Percentiles rank a stretch among this genome's conserved stretches.
These are phyloP conservation scores for Hyphopichia fennica DNA, from an alignment of 1,139 yeast genomes.

Conservation along the genomic window DNA sequence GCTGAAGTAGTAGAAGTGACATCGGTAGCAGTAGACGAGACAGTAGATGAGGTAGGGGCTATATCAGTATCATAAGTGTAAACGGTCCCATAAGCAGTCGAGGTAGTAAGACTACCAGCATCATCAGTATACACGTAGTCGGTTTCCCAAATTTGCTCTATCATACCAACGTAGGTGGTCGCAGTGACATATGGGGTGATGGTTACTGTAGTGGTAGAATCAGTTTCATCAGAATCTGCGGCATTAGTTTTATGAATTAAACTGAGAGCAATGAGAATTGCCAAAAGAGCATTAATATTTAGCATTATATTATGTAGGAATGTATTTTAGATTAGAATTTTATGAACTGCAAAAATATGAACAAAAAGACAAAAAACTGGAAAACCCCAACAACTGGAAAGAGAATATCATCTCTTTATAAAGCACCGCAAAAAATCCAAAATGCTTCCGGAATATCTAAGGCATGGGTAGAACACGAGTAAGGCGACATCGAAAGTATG, in stretches of 20 bases:
- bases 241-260: conserved; percentile 4
- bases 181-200: conserved; percentile 32
- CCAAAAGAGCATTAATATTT: background rate
- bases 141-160: conserved; percentile 32
- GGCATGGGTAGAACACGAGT: too few species aligned
- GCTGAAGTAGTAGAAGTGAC: conserved; percentile 5
- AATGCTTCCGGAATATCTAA: too few species aligned
- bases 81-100: conserved; percentile 28
- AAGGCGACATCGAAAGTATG: too few species aligned
- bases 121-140: conserved; percentile 34
- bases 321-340: too few species aligned
- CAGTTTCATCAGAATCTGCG: conserved; percentile 14
- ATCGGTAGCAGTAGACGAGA: conserved; percentile 7
- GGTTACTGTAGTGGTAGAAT: conserved; percentile 23
- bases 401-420: too few species aligned
- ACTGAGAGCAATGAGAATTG: conserved; percentile 1
- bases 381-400: too few species aligned
- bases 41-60: conserved; percentile 4
- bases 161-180: conserved; percentile 28
- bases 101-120: conserved; percentile 35
- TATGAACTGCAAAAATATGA: too few species aligned
- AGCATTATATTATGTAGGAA: too few species aligned
- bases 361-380: too few species aligned
- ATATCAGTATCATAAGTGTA: conserved; percentile 9
- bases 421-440: too few species aligned